These are phyloP conservation scores for Tillandsia fasciculata DNA, from an alignment of 176 grass and related monocot species.

Conservation along the genomic window DNA sequence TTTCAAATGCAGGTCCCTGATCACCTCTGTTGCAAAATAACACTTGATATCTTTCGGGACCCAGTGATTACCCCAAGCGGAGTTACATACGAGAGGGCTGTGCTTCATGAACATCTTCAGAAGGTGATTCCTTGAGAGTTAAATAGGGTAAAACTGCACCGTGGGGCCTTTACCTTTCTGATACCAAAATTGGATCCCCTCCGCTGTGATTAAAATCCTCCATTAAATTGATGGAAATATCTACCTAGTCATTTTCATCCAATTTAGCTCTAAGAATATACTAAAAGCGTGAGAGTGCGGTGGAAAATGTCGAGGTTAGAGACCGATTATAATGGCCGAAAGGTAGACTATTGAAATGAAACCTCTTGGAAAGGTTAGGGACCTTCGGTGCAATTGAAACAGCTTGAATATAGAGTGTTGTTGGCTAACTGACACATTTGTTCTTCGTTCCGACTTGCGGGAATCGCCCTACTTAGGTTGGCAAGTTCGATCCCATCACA, in stretches of 20 bases:
- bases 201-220: background rate
- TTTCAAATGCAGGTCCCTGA: conserved; percentile 49
- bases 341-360: no score
- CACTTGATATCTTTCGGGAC: conserved; percentile 81
- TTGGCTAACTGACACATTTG: background rate
- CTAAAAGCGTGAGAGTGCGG: no score
- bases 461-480: conserved; percentile 39
- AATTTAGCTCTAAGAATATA: no score
- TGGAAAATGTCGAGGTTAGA: no score
- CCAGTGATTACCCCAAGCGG: conserved; percentile 86
- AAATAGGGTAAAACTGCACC: background rate
- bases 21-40: conserved; percentile 77
- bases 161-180: background rate
- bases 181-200: background rate
- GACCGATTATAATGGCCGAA: no score
- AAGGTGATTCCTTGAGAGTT: conserved; percentile 27
- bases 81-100: conserved; percentile 70
- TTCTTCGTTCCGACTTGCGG: background rate
- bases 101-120: conserved; percentile 63
- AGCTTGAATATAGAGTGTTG: background rate
- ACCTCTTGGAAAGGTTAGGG: no score
- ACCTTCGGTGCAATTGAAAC: background rate
- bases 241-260: no score
- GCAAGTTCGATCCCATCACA: conserved; percentile 57
- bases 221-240: background rate